Percentiles rank a stretch among this genome's conserved stretches.
phyloP scores from a whole-genome alignment of 345 rosid genomes.

The Arabis hirsuta region DNA sequence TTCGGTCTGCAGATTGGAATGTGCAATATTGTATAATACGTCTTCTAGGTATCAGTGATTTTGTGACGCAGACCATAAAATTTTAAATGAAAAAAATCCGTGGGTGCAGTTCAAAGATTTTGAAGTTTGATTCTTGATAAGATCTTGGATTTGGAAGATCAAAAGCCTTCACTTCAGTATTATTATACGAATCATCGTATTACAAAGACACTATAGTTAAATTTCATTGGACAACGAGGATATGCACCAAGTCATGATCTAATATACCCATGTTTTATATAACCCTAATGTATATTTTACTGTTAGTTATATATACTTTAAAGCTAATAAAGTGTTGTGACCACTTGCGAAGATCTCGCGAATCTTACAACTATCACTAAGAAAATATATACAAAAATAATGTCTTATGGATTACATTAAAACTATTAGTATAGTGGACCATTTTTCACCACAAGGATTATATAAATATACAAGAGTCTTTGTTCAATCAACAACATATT shows the following conservation, averaged over 20 bases:
- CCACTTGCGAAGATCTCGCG: conserved; percentile 34
- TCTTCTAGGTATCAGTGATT: conserved; percentile 20
- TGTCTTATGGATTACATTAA: conserved; percentile 6
- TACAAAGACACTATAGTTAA: not conserved
- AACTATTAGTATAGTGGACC: conserved; percentile 7
- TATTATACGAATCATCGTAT: conserved; percentile 23
- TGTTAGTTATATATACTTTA: conserved; percentile 1
- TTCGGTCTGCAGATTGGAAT: not conserved
- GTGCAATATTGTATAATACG: conserved; percentile 2
- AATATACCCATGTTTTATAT: conserved; percentile 19
- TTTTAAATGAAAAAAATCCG: not conserved
- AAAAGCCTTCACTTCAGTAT: conserved; percentile 19
- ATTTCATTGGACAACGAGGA: conserved; percentile 27
- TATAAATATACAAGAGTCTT: conserved; percentile 37
- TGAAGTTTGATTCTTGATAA: conserved; percentile 35
- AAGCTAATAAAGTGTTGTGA: conserved; percentile 25
- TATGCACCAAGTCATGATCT: conserved; percentile 37
- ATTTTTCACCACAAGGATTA: conserved; percentile 1
- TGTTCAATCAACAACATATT: conserved; percentile 31
- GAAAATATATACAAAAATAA: conserved; percentile 6
- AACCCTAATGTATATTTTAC: conserved; percentile 7
- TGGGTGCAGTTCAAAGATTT: conserved; percentile 29
- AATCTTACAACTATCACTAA: conserved; percentile 33
- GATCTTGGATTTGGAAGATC: conserved; percentile 35
- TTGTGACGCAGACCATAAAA: conserved; percentile 3